Conservation (phyloP, 768 basidiomycete species). For the Pulveroboletus frians region DNA sequence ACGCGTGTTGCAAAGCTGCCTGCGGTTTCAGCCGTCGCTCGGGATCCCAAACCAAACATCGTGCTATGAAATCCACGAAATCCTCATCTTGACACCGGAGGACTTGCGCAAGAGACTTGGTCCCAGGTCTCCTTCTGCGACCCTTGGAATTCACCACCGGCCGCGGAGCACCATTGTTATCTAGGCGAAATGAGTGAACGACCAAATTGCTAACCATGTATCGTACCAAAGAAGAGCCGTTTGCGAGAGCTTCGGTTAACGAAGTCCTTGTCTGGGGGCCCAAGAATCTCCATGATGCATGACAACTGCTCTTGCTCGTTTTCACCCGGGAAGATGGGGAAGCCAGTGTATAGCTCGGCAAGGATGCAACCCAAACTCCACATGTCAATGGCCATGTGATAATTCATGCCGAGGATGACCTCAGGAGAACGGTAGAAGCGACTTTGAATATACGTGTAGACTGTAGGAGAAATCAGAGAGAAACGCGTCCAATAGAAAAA, state of each 20-base stretch:
- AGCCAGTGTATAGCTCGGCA: conserved; percentile 95
- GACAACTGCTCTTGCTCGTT: conserved; percentile 98
- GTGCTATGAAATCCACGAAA: conserved; percentile 94
- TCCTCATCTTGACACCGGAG: conserved; percentile 90
- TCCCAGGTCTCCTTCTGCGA: conserved; percentile 82
- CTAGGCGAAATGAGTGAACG: conserved; percentile 38
- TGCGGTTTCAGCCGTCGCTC: conserved; percentile 93
- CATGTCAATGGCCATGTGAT: conserved; percentile 99
- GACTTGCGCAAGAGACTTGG: conserved; percentile 85
- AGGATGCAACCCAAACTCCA: conserved; percentile 99
- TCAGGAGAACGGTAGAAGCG: conserved; percentile 99
- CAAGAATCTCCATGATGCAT: conserved; percentile 99
- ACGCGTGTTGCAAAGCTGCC: conserved; percentile 86
- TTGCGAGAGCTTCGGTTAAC: conserved; percentile 90
- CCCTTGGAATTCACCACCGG: conserved; percentile 97
- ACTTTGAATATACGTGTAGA: conserved; percentile 99
- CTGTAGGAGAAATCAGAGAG: conserved; percentile 38
- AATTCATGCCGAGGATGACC: conserved; percentile 98
- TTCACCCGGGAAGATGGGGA: conserved; percentile 98
- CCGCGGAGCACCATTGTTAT: conserved; percentile 88
- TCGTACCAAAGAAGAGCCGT: conserved; percentile 91
- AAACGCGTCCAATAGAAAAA: background rate
- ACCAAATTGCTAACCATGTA: background rate
- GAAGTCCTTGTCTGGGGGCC: conserved; percentile 91
- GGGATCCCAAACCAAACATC: conserved; percentile 98